Conservation (phyloP, 768 basidiomycete genomes). For the Leucosporidium creatinivorum region DNA sequence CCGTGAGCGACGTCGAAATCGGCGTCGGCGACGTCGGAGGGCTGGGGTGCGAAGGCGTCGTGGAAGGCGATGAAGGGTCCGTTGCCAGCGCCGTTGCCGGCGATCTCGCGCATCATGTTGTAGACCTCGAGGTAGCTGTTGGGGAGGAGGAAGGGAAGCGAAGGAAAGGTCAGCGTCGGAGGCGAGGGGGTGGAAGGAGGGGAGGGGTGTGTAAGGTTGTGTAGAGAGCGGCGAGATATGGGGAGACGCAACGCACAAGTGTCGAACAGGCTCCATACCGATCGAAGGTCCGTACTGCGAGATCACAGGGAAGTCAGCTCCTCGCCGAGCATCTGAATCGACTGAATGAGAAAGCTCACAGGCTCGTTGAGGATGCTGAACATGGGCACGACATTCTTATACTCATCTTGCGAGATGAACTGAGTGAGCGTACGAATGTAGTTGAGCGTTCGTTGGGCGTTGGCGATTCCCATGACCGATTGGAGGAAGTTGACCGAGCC, state of each 20-base stretch:
- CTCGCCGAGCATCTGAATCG: background rate
- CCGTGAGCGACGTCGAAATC: slow-evolving; percentile 30
- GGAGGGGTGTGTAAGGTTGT: no score
- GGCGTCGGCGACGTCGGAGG: slow-evolving; percentile 46
- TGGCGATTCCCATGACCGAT: slow-evolving; percentile 65
- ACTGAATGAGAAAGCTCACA: slow-evolving; percentile 31
- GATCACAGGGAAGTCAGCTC: no score
- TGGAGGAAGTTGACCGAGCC: slow-evolving; percentile 70
- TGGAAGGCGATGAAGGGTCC: slow-evolving; percentile 80
- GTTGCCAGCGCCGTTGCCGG: slow-evolving; percentile 71
- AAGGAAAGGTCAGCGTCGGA: background rate
- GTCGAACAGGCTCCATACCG: slow-evolving; percentile 51
- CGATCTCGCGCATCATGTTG: slow-evolving; percentile 65
- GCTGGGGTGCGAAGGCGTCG: slow-evolving; percentile 69
- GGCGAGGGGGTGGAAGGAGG: background rate
- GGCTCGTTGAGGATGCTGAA: slow-evolving; percentile 86
- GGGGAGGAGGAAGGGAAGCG: background rate
- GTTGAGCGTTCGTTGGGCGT: slow-evolving; percentile 81
- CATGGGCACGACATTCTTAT: slow-evolving; percentile 70
- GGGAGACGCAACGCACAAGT: slow-evolving; percentile 47
- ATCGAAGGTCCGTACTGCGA: slow-evolving; percentile 48
- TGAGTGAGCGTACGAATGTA: slow-evolving; percentile 78
- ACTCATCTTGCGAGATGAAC: slow-evolving; percentile 85
- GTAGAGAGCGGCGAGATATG: no score
- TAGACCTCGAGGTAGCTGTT: slow-evolving; percentile 63